Evolutionary conservation across 1,284 basidiomycete genomes (phyloP), one percentile per base, ranked within the genome.

Genomic region (Puccinia brachypodii): DNA sequence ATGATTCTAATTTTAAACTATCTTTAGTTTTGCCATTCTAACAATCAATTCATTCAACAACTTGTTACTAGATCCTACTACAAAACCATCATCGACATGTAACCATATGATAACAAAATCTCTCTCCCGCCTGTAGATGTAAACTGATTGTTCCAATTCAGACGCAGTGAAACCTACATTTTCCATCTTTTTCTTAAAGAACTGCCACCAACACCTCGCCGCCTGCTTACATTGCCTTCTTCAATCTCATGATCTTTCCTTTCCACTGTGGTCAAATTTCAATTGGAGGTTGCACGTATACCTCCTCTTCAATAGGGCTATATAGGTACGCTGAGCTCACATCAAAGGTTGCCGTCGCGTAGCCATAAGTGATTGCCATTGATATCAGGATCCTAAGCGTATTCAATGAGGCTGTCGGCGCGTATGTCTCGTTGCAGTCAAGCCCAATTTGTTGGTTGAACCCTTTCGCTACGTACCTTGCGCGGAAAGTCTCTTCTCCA

Each of bases 1-100:
- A n/a, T n/a, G n/a, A n/a, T n/a, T n/a, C n/a, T n/a, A n/a, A n/a
- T n/a, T n/a, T n/a, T n/a, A n/a, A n/a, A n/a, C n/a, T n/a, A n/a
- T n/a, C n/a, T n/a, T n/a, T n/a, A n/a, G n/a, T n/a, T n/a, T n/a
- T n/a, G n/a, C n/a, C n/a, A n/a, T n/a, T n/a, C n/a, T n/a, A n/a
- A n/a, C n/a, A n/a, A n/a, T n/a, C n/a, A n/a, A n/a, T n/a, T n/a
- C n/a, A n/a, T n/a, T n/a, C n/a, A n/a, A n/a, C n/a, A n/a, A n/a
- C n/a, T n/a, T n/a, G n/a, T n/a, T n/a, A 44, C 16, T 44, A n/a
- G 56, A 58, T n/a, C 8, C 25, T 22, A 38, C 33, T 9, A 60
- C 40, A 16, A 76, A 33, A 2, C 74, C 58, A 62, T 76, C 74
- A 42, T 76, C 74, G 3, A 76, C 58, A 42, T 77, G 75, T 22